Conservation (phyloP, 768 basidiomycete species). For the Boletus rufocinnamomeus region DNA sequence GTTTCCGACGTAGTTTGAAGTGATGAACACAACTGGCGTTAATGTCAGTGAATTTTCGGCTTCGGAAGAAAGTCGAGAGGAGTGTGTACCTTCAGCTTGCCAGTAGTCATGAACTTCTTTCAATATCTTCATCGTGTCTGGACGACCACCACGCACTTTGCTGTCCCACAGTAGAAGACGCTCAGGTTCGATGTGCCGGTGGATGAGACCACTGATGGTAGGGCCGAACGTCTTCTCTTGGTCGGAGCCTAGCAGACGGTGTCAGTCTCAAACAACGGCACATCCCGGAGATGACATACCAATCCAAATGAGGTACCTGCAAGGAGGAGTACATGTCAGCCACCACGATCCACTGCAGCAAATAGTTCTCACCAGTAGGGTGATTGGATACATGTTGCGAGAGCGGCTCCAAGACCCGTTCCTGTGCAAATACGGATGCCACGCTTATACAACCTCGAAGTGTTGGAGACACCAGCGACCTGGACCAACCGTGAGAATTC, state of each 20-base stretch:
- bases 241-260: constrained; percentile 57
- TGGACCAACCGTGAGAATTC: constrained; percentile 30
- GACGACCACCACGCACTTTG: constrained; percentile 70
- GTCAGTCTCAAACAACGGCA: constrained; percentile 12
- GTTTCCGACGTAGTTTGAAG: constrained; percentile 81
- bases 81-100: constrained; percentile 62
- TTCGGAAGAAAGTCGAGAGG: not conserved
- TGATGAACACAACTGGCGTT: constrained; percentile 70
- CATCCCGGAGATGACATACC: constrained; percentile 37
- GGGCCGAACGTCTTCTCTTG: constrained; percentile 85
- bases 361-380: constrained; percentile 56
- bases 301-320: constrained; percentile 81
- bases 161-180: constrained; percentile 78
- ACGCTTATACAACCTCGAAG: constrained; percentile 74
- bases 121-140: constrained; percentile 75
- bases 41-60: not conserved
- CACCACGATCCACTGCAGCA: not conserved
- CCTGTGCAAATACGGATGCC: constrained; percentile 84
- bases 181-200: constrained; percentile 70
- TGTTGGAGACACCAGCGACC: constrained; percentile 81
- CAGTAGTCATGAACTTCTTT: constrained; percentile 67
- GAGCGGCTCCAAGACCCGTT: constrained; percentile 77
- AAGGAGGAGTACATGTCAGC: constrained; percentile 4
- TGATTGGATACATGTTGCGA: constrained; percentile 78
- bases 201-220: constrained; percentile 73